Base-by-base conservation (phyloP, 2,329 filamentous ascomycete genomes). In the Fusarium tricinctum region DNA sequence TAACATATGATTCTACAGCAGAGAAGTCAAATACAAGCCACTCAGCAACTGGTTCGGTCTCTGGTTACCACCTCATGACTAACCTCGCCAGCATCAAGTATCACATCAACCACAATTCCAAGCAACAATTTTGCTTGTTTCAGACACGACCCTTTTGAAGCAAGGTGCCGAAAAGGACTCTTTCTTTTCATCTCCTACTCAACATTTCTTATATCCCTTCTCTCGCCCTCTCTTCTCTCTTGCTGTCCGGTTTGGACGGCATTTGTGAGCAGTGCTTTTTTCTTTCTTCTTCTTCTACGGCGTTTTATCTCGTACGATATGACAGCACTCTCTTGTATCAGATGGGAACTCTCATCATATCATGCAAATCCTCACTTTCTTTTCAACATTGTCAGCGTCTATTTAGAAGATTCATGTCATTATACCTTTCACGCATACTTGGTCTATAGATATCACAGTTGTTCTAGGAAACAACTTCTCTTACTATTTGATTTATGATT, bases 41-140 rank as follows among this genome's bases (percentile, higher is more conserved):
- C 71, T 74, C 30, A 67, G 69, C 44, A 74, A 73, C 42, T 74
- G 73, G 73, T 74, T 73, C 33, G 71, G 70, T 47, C 61, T 74
- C 49, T 74, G 73, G 72, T 42, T 74, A 23, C 73, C 73, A 23
- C 67, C 67, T 59, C 62, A 72, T 17, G 58, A 58, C 30, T 61
- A 45, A 68, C 19, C 13, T 17, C 33, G 26, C 42, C 15, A 32
- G 32, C 19, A 35, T 23, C 49, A 17, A 44, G 46, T 30, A 30
- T 9, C 5, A 44, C 45, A 33, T 45, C 28, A 28, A 44, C 22
- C 48, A 28, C 43, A 46, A 35, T 28, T 17, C 40, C n/a, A 49
- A 52, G 51, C 51, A 55, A 55, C 38, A 15, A 46, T 23, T 46
- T 12, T 17, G n/a, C 23, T 17, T 19, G 28, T 14, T 14, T 15